Base-by-base conservation (phyloP, 2,329 filamentous ascomycete species). In the Ophiostoma novo-ulmi region DNA sequence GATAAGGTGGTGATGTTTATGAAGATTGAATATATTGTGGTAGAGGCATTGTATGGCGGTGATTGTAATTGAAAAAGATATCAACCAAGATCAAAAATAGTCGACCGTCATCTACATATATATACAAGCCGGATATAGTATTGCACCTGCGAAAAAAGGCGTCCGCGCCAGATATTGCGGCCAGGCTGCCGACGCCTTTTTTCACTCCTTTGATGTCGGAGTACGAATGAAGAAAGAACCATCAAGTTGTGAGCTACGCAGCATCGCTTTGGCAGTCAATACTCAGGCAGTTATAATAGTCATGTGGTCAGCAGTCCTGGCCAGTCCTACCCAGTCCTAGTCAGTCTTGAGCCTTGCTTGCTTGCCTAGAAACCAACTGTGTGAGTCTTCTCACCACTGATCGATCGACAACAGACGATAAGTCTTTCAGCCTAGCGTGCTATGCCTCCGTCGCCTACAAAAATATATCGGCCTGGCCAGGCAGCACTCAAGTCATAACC, bases 131-230 rank as follows among this genome's bases (percentile, higher is more conserved):
- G n/a, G 52, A 39, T 66, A 22, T 26, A 63, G 31, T 26, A 35
- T 13, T 20, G n/a, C 26, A 35, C 22, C 58, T 35, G 26, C 22
- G 58, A 63, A 63, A 26, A 63, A 61, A 26, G 55, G 58, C 26
- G 14, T 20, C 26, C 22, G 58, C 58, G 6, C 58, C 58, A 35
- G 22, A 35, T 13, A 31, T 14, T 17, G 14, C 26, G 52, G 14
- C 58, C 26, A 63, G 58, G 58, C 58, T 63, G 58, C 58, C 58
- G 58, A 14, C 26, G 58, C 58, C 58, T 63, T 63, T 17, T 63
- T 63, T 61, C 6, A 11, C 14, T 61, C 26, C 8, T 61, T 14
- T 61, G 44, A 35, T 26, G 58, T 36, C 22, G 14, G 22, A 17
- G 14, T 35, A 11, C 26, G 26, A 35, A 35, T 35, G 22, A 35